Conservation (phyloP, 2,329 filamentous ascomycete genomes). For the Albophoma yamanashiensis region DNA sequence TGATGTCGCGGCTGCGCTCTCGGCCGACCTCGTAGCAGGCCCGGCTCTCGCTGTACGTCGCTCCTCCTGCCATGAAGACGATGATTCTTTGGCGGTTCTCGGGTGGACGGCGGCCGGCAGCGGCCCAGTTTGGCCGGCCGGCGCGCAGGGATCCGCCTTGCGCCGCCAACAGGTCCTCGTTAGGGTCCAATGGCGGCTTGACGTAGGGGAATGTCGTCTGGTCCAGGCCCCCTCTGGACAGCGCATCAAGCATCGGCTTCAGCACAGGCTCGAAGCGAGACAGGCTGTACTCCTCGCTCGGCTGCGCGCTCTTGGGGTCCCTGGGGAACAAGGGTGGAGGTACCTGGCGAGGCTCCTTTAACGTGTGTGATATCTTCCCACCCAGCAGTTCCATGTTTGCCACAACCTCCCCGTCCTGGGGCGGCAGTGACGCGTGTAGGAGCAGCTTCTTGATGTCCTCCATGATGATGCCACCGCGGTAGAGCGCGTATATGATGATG, state of each 20-base stretch:
- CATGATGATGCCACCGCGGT: conserved; percentile 71
- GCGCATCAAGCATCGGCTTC: conserved; percentile 71
- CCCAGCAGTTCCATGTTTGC: conserved; percentile 75
- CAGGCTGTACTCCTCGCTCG: conserved; percentile 71
- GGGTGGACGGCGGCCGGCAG: conserved; percentile 56
- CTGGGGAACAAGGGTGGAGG: conserved; percentile 60
- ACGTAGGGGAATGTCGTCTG: conserved; percentile 59
- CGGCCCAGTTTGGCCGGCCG: conserved; percentile 92
- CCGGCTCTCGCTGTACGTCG: conserved; percentile 83
- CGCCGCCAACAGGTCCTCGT: conserved; percentile 44
- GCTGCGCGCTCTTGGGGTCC: conserved; percentile 43
- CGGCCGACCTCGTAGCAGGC: conserved; percentile 80
- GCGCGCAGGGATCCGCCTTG: conserved; percentile 71
- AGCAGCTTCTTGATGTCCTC: conserved; percentile 80
- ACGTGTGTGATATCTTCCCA: conserved; percentile 51
- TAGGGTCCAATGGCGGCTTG: conserved; percentile 55
- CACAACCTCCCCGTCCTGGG: conserved; percentile 61
- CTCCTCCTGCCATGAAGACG: conserved; percentile 90
- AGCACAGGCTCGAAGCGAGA: conserved; percentile 76
- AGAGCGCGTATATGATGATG: conserved; percentile 76
- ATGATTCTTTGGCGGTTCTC: conserved; percentile 88
- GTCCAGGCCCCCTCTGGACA: conserved; percentile 58
- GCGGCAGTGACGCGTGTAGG: conserved; percentile 68
- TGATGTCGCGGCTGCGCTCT: conserved; percentile 66
- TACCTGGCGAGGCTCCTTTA: conserved; percentile 67